Percentiles rank a stretch among this genome's conserved stretches.
Evolutionary conservation across 1,284 basidiomycete genomes (phyloP).

Genomic region (Mycena citricolor): DNA sequence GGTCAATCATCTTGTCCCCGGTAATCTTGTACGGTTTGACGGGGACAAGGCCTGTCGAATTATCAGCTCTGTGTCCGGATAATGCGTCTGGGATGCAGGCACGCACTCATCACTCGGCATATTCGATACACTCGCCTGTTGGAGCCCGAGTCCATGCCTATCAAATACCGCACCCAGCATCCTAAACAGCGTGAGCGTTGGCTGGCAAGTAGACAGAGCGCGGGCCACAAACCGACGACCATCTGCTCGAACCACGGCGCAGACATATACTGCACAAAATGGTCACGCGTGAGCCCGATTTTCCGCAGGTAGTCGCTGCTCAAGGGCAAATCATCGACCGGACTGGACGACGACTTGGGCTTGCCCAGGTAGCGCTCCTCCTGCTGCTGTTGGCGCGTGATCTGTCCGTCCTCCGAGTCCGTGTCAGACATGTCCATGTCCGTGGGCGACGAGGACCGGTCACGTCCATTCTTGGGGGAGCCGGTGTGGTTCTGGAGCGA

Average conservation of each 20-base stretch:
- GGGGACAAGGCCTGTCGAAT: slow-evolving; percentile 7
- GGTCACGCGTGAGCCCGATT: slow-evolving; percentile 61
- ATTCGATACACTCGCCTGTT: slow-evolving; percentile 75
- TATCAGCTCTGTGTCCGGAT: slow-evolving; percentile 17
- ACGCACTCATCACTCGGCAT: slow-evolving; percentile 75
- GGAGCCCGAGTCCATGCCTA: slow-evolving; percentile 42
- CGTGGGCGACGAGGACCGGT: slow-evolving; percentile 67
- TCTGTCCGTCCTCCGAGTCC: slow-evolving; percentile 67
- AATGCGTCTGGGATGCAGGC: slow-evolving; percentile 17
- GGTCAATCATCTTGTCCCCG: slow-evolving; percentile 54
- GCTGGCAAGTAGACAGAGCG: slow-evolving; percentile 6
- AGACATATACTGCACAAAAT: slow-evolving; percentile 63
- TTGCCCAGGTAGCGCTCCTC: slow-evolving; percentile 61
- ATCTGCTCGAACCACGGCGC: slow-evolving; percentile 78
- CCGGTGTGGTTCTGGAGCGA: neutral
- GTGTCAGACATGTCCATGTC: slow-evolving; percentile 84
- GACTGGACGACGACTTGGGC: too few relatives aligned
- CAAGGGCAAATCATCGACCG: slow-evolving; percentile 57
- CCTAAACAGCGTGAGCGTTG: slow-evolving; percentile 42
- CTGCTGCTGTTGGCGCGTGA: slow-evolving; percentile 64
- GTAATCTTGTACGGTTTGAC: slow-evolving; percentile 78
- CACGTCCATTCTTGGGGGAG: slow-evolving; percentile 11
- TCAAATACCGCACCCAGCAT: slow-evolving; percentile 78
- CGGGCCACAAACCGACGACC: slow-evolving; percentile 59
- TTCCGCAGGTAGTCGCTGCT: slow-evolving; percentile 56